Percentiles rank a stretch among this genome's conserved stretches.
phyloP scores from a whole-genome alignment of 331 rosid species.

The Pyrus hybrid region DNA sequence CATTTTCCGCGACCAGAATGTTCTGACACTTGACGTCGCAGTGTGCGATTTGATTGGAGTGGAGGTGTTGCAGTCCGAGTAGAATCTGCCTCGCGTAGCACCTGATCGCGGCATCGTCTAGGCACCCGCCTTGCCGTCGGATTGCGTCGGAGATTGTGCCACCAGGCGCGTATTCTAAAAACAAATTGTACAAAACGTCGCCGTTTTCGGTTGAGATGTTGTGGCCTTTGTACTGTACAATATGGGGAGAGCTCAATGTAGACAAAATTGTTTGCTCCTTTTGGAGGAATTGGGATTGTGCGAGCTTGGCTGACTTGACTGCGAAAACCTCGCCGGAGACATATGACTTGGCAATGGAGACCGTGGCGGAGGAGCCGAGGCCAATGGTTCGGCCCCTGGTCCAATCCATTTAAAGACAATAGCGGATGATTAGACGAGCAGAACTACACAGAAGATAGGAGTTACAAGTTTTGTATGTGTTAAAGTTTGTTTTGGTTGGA shows the following conservation, averaged over 20 bases:
- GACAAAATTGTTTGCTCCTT: conserved; percentile 55
- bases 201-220: conserved; percentile 57
- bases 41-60: conserved; percentile 68
- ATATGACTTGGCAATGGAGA: conserved; percentile 29
- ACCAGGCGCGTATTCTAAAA: conserved; percentile 61
- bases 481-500: neutral
- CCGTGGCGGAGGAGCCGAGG: conserved; percentile 76
- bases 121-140: conserved; percentile 26
- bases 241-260: conserved; percentile 33
- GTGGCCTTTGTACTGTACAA: conserved; percentile 51
- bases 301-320: conserved; percentile 49
- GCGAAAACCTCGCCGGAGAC: conserved; percentile 40
- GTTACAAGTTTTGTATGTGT: neutral
- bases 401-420: conserved; percentile 50
- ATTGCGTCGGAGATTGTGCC: conserved; percentile 52
- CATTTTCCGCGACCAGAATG: conserved; percentile 34
- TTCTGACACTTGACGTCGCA: conserved; percentile 78
- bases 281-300: conserved; percentile 39
- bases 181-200: conserved; percentile 37
- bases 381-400: conserved; percentile 56
- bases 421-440: neutral
- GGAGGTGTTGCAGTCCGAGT: conserved; percentile 51
- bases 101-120: conserved; percentile 32
- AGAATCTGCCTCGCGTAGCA: conserved; percentile 47
- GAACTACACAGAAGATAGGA: neutral